Evolutionary conservation across 441 rosid species (phyloP).

Genomic region (Brassica balearica): DNA sequence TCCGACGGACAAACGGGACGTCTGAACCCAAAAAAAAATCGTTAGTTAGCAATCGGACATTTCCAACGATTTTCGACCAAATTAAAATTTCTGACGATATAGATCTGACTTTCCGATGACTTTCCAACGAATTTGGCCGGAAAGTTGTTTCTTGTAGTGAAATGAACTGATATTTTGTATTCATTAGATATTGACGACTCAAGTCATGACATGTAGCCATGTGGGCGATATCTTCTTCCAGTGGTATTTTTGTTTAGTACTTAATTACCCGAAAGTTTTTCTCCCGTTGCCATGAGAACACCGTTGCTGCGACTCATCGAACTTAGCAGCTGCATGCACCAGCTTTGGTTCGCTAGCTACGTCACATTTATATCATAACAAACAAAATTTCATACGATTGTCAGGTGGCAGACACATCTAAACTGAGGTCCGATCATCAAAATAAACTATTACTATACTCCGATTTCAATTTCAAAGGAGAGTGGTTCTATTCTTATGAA

Average conservation of each 20-base stretch:
- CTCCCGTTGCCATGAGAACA: not conserved
- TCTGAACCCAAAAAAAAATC: no score
- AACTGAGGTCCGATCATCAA: not conserved
- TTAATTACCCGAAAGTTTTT: not conserved
- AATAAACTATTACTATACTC: not conserved
- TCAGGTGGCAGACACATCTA: not conserved
- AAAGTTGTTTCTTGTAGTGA: no score
- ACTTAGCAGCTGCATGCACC: conserved; percentile 15
- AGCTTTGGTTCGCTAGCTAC: conserved; percentile 3
- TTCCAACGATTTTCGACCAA: no score
- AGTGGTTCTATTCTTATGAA: not conserved
- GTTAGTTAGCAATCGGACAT: no score
- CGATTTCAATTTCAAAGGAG: not conserved
- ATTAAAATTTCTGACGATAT: no score
- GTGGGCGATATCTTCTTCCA: not conserved
- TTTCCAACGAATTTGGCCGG: no score
- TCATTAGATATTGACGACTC: no score
- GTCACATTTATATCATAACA: not conserved
- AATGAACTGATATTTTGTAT: no score
- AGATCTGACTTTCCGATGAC: no score
- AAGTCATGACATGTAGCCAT: no score
- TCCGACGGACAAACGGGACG: no score
- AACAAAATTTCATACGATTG: not conserved
- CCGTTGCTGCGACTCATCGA: not conserved
- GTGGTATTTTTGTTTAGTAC: not conserved